phyloP scores from a whole-genome alignment of 305 asterid genomes.

The Rubia balearica region DNA sequence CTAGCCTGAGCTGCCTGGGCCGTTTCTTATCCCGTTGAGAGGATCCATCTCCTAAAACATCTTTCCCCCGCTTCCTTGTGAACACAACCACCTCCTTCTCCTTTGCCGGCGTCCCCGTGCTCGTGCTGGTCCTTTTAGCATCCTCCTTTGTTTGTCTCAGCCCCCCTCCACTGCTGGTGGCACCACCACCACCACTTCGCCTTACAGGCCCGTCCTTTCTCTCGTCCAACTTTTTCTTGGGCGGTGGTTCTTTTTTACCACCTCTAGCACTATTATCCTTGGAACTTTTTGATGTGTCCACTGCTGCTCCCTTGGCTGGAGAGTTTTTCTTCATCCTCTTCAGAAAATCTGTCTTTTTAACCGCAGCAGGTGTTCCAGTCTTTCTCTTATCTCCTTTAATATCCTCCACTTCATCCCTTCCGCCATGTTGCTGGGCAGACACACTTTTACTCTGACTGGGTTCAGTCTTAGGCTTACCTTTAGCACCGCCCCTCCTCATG shows the following conservation, averaged over 20 bases:
- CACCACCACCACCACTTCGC: conserved; percentile 10
- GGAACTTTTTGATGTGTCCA: conserved; percentile 20
- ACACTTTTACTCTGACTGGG: conserved; percentile 14
- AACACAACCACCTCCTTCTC: conserved; percentile 15
- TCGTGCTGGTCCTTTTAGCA: conserved; percentile 17
- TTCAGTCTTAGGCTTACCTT: conserved; percentile 18
- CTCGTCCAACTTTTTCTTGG: conserved; percentile 23
- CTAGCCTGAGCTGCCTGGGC: conserved; percentile 15
- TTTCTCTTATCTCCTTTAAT: conserved; percentile 25
- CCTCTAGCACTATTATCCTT: conserved; percentile 13
- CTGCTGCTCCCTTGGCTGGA: background rate
- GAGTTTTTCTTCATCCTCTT: conserved; percentile 30
- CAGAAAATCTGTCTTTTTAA: conserved; percentile 30
- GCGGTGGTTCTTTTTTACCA: conserved; percentile 22
- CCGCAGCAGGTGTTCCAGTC: background rate
- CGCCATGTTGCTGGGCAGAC: conserved; percentile 16
- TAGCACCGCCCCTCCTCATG: conserved; percentile 27
- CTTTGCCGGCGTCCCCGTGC: conserved; percentile 27
- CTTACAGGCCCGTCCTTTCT: conserved; percentile 19
- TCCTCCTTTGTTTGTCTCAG: conserved; percentile 22
- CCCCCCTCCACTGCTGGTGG: background rate
- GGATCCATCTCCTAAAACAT: conserved; percentile 23
- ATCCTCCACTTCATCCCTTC: conserved; percentile 14
- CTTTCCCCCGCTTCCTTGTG: conserved; percentile 28
- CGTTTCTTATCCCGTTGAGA: conserved; percentile 32